These are phyloP conservation scores for Sechiopsis laciniata DNA, from an alignment of 306 rosid genomes.

Conservation along the genomic window DNA sequence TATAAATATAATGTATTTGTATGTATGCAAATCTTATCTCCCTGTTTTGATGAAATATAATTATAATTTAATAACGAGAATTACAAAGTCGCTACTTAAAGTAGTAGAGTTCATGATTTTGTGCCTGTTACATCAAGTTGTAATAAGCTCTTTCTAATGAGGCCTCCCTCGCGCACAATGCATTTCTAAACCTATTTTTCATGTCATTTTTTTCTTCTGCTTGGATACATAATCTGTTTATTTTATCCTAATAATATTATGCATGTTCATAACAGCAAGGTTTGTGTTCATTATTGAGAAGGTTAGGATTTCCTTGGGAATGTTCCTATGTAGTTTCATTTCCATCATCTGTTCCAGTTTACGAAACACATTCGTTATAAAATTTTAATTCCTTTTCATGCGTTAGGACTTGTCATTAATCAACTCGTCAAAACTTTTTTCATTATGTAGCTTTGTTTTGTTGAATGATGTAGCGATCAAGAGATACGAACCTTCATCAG, in stretches of 20 bases:
- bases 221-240: neutral
- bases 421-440: neutral
- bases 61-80: neutral
- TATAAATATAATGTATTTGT: neutral
- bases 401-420: neutral
- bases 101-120: neutral
- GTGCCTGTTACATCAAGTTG: neutral
- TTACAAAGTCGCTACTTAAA: neutral
- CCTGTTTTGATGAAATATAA: neutral
- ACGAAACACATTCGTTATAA: neutral
- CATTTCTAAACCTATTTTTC: neutral
- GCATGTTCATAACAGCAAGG: neutral
- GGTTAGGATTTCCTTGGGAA: neutral
- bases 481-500: slow-evolving; percentile 48
- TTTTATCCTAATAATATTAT: slow-evolving; percentile 6
- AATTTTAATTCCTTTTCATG: slow-evolving; percentile 1
- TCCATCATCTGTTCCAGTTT: neutral
- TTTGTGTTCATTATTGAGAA: neutral
- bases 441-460: slow-evolving; percentile 8
- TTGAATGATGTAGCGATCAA: slow-evolving; percentile 42
- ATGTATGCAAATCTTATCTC: neutral
- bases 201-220: neutral
- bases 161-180: neutral
- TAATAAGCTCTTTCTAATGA: slow-evolving; percentile 1
- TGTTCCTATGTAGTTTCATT: neutral